phyloP scores from a whole-genome alignment of 2,329 filamentous ascomycete species.

The Botryotinia convoluta region DNA sequence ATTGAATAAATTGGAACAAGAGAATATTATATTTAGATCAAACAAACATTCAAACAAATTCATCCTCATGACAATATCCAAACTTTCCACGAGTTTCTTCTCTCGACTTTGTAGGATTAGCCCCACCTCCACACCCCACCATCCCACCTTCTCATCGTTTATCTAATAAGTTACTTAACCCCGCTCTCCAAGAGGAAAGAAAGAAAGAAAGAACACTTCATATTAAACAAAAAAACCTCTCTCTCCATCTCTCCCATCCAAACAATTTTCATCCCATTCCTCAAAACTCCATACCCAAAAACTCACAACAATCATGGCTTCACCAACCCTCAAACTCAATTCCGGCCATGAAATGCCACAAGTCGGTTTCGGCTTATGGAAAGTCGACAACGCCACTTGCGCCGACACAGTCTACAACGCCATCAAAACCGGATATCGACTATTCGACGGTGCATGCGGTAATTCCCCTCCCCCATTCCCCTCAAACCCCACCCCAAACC shows the following conservation, averaged over 20 bases:
- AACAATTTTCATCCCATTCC: not conserved
- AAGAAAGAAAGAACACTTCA: not conserved
- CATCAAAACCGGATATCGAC: conserved; percentile 59
- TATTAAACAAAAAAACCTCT: not conserved
- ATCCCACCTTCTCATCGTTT: not conserved
- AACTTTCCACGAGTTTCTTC: conserved; percentile 10
- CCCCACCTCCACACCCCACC: not conserved
- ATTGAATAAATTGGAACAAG: not conserved
- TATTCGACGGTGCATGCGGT: conserved; percentile 61
- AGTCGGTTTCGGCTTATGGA: conserved; percentile 68
- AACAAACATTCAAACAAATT: not conserved
- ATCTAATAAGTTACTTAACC: not conserved
- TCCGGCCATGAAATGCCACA: conserved; percentile 54
- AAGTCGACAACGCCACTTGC: conserved; percentile 62
- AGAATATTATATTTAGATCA: not conserved
- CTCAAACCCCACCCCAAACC: not conserved
- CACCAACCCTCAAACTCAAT: conserved; percentile 45
- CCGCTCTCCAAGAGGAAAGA: not conserved
- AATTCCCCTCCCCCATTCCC: conserved; percentile 19
- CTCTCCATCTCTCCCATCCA: not conserved
- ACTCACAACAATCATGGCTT: conserved; percentile 32
- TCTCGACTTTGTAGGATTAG: not conserved
- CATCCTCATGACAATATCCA: not conserved
- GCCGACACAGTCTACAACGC: conserved; percentile 67
- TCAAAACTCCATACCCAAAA: no score